Evolutionary conservation across 441 rosid species (phyloP).

Genomic region (Cnidoscolus chayamansa): DNA sequence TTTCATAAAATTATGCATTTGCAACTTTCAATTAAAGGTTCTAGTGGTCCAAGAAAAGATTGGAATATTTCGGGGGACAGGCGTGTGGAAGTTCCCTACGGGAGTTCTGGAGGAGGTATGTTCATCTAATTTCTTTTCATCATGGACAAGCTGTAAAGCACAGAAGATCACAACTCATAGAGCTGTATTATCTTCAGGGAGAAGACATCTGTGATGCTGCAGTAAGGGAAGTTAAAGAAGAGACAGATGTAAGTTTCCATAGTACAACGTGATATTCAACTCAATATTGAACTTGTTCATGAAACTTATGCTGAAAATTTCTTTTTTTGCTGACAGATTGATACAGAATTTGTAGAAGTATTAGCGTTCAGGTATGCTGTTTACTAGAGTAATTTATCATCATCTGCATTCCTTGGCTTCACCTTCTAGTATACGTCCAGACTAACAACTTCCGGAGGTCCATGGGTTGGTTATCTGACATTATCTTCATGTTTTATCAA

Average conservation of each 20-base stretch:
- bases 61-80: constrained; percentile 52
- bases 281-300: not conserved
- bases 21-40: constrained; percentile 37
- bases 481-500: too few relatives aligned
- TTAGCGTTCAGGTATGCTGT: constrained; percentile 56
- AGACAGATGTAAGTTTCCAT: constrained; percentile 53
- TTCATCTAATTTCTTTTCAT: constrained; percentile 4
- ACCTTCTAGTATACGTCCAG: not conserved
- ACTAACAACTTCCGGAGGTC: not conserved
- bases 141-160: not conserved
- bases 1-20: constrained; percentile 18
- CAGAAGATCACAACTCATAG: not conserved
- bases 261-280: not conserved
- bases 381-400: not conserved
- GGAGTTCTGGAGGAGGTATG: constrained; percentile 74
- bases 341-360: constrained; percentile 53
- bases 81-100: constrained; percentile 86
- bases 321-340: constrained; percentile 42
- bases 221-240: constrained; percentile 67
- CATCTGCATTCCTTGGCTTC: not conserved
- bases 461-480: not conserved
- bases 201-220: constrained; percentile 58
- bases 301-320: not conserved
- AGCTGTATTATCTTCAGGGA: constrained; percentile 40
- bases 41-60: constrained; percentile 78